Percentiles rank a stretch among this genome's conserved stretches.
Conservation (phyloP, 2,329 filamentous ascomycete species). For the Neofusicoccum parvum region DNA sequence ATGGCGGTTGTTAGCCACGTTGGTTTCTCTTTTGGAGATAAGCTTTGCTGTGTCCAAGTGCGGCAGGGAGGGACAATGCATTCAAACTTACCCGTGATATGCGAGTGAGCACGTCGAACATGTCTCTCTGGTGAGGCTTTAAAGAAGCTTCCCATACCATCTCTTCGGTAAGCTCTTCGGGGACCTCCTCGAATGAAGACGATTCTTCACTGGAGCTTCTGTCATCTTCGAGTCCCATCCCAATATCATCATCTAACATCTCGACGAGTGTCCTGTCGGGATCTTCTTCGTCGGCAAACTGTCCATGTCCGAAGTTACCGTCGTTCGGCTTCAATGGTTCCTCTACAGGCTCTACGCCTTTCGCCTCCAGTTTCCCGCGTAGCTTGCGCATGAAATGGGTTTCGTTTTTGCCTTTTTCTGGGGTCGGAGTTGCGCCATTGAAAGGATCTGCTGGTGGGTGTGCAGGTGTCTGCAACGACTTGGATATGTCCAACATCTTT, state of each 20-base stretch:
- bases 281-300: neutral
- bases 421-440: neutral
- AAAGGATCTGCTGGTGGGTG: constrained; percentile 3
- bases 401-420: neutral
- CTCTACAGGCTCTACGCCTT: neutral
- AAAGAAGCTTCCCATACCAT: constrained; percentile 43
- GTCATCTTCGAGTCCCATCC: neutral
- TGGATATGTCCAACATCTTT: constrained; percentile 2
- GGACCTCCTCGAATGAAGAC: neutral
- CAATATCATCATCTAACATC: constrained; percentile 22
- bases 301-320: neutral
- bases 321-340: neutral
- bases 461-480: neutral
- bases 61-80: too few relatives aligned
- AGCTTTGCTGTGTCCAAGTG: too few relatives aligned
- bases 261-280: constrained; percentile 32
- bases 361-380: constrained; percentile 13
- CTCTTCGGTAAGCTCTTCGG: constrained; percentile 30
- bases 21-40: too few relatives aligned
- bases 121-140: constrained; percentile 40
- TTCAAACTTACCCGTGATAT: constrained; percentile 31
- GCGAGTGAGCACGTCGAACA: constrained; percentile 43
- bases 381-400: constrained; percentile 16
- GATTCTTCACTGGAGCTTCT: neutral
- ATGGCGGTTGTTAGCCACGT: neutral